Evolutionary conservation across 2,329 filamentous ascomycete genomes (phyloP), one percentile per base, ranked within the genome.

Genomic region (Pezizomycotina sp.): DNA sequence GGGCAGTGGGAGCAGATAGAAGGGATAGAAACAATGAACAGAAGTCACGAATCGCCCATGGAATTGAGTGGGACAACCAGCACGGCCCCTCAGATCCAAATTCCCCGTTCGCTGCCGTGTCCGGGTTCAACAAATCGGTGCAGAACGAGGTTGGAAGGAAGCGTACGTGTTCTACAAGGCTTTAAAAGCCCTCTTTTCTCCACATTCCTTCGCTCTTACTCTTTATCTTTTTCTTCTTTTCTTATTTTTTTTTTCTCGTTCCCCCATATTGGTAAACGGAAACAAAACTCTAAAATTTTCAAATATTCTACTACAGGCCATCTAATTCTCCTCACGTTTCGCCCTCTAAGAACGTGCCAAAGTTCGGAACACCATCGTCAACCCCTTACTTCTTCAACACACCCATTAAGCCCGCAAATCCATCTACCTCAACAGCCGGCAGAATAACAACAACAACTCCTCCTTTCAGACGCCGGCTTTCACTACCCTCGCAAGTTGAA

Each of bases 41-140:
- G n/a, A n/a, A 53, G 52, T 23, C 56, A 62, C 31, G 58, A 59
- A 29, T 57, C 52, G 50, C 62, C 62, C 36, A 69, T 69, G 65
- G 65, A 69, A 53, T 69, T 64, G 52, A 66, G 48, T 69, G 57
- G 48, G 52, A 63, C 36, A 65, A 65, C 46, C 50, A 55, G 19
- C 57, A 52, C 3, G 63, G 62, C 14, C 60, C 60, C 4, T 45
- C 62, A 2, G 62, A 66, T 49, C 50, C 51, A 18, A 54, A 53
- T 31, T 67, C 64, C 24, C 63, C 64, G 2, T 68, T 65, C 48
- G 52, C 48, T 28, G 44, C 32, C 45, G 48, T 43, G 25, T 35
- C 16, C 16, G 28, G 16, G 21, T 24, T 10, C 12, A 40, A 20
- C 21, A 46, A 22, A 52, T 46, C 26, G 51, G 43, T 20, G 49